Evolutionary conservation across 139 green algal species (phyloP).

Genomic region (Volvox africanus): DNA sequence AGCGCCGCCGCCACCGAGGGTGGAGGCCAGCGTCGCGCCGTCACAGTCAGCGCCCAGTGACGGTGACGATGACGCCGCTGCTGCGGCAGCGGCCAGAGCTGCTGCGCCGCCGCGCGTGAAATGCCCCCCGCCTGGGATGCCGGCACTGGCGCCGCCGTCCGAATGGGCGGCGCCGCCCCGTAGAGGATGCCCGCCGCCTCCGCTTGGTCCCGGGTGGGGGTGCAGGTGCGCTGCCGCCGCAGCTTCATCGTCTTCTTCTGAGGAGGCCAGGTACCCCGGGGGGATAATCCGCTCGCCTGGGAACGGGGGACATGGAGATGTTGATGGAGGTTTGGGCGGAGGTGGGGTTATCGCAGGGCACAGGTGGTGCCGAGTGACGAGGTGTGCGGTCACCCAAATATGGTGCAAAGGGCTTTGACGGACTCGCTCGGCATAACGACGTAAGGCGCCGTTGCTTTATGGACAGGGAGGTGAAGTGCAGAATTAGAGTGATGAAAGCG

Average conservation of each 20-base stretch:
- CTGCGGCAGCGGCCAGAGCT: neutral
- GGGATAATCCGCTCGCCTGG: slow-evolving; percentile 34
- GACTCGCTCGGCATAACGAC: too few species aligned
- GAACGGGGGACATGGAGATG: neutral
- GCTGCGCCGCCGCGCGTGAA: slow-evolving; percentile 24
- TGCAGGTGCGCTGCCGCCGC: too few species aligned
- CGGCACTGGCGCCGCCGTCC: neutral
- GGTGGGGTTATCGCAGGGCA: too few species aligned
- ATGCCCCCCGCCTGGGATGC: neutral
- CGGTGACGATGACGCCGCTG: slow-evolving; percentile 3
- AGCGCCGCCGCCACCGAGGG: neutral
- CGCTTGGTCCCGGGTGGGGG: neutral
- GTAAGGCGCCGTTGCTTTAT: too few species aligned
- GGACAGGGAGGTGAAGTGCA: too few species aligned
- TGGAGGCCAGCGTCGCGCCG: neutral
- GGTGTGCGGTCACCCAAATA: too few species aligned
- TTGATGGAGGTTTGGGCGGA: neutral
- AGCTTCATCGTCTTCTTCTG: slow-evolving; percentile 1
- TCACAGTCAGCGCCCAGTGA: neutral
- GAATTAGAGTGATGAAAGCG: too few species aligned
- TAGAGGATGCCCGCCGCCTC: neutral
- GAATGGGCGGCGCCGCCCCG: neutral
- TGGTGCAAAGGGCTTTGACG: too few species aligned
- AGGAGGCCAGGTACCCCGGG: slow-evolving; percentile 14
- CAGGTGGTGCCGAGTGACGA: too few species aligned